Evolutionary conservation across 805 yeast genomes (phyloP).

Genomic region (Ogataea allantospora): DNA sequence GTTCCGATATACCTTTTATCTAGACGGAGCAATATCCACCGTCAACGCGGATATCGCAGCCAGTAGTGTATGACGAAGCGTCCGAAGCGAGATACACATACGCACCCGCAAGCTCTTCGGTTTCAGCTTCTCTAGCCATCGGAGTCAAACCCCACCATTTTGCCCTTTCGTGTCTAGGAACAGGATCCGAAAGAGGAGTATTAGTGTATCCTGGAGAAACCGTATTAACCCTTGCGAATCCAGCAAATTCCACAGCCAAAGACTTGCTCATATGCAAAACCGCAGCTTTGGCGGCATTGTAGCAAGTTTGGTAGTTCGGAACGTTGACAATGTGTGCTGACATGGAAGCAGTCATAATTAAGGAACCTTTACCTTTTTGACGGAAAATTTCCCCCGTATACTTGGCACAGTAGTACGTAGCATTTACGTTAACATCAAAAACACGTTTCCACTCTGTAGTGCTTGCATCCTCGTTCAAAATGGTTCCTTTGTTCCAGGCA

Average conservation of each 20-base stretch:
- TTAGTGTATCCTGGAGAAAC: constrained; percentile 49
- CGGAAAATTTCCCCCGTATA: constrained; percentile 43
- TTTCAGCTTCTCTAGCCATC: constrained; percentile 48
- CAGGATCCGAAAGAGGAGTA: constrained; percentile 37
- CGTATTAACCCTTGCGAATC: constrained; percentile 46
- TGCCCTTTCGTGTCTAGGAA: constrained; percentile 16
- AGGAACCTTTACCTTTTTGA: constrained; percentile 43
- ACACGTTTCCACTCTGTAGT: constrained; percentile 33
- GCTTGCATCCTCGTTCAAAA: constrained; percentile 39
- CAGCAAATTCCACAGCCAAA: constrained; percentile 44
- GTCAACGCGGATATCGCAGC: constrained; percentile 48
- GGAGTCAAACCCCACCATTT: constrained; percentile 38
- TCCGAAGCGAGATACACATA: constrained; percentile 52
- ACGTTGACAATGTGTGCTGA: constrained; percentile 49
- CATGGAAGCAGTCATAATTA: constrained; percentile 51
- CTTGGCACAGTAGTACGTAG: constrained; percentile 48
- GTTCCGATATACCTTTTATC: background rate
- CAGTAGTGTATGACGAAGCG: constrained; percentile 50
- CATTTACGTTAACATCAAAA: constrained; percentile 45
- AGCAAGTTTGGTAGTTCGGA: constrained; percentile 46
- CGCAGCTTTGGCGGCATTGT: constrained; percentile 46
- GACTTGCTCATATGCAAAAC: constrained; percentile 44
- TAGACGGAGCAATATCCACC: constrained; percentile 41
- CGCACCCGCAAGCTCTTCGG: constrained; percentile 51
- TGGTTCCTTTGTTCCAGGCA: constrained; percentile 29